Conservation (phyloP, 495 filamentous ascomycete genomes). For the Glonium stellatum region DNA sequence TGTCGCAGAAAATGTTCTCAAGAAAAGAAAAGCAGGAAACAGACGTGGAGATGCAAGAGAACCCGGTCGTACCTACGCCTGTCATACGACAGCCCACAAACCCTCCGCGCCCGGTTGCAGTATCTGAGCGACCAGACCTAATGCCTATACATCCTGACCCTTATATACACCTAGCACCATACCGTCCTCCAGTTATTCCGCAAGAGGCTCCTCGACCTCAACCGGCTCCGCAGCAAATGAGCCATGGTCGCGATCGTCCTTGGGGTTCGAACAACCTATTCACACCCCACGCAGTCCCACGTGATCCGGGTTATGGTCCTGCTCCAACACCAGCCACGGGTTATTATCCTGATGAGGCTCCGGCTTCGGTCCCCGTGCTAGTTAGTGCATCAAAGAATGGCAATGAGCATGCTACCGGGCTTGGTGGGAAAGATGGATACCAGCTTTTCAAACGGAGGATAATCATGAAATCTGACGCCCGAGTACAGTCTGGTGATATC, state of each 20-base stretch:
- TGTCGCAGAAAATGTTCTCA: not conserved
- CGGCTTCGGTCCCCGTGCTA: not conserved
- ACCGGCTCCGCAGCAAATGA: not conserved
- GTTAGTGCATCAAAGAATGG: not conserved
- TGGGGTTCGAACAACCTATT: not conserved
- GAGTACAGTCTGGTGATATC: not conserved
- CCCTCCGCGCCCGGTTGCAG: too few relatives aligned
- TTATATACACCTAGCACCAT: not conserved
- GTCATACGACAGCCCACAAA: too few relatives aligned
- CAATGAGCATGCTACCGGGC: not conserved
- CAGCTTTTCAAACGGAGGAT: not conserved
- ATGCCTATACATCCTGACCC: not conserved
- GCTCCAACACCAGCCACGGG: not conserved
- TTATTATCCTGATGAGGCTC: not conserved
- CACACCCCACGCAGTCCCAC: not conserved
- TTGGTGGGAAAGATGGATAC: not conserved
- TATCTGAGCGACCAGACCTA: too few relatives aligned
- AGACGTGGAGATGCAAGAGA: not conserved
- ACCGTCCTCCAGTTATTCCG: not conserved
- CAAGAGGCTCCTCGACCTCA: not conserved
- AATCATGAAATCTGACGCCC: not conserved
- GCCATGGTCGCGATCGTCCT: not conserved
- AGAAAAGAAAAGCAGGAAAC: not conserved
- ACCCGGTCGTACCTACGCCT: not conserved
- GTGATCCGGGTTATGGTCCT: not conserved